phyloP scores from a whole-genome alignment of 192 early-diverging fungal species.

The Coemansia umbellata region DNA sequence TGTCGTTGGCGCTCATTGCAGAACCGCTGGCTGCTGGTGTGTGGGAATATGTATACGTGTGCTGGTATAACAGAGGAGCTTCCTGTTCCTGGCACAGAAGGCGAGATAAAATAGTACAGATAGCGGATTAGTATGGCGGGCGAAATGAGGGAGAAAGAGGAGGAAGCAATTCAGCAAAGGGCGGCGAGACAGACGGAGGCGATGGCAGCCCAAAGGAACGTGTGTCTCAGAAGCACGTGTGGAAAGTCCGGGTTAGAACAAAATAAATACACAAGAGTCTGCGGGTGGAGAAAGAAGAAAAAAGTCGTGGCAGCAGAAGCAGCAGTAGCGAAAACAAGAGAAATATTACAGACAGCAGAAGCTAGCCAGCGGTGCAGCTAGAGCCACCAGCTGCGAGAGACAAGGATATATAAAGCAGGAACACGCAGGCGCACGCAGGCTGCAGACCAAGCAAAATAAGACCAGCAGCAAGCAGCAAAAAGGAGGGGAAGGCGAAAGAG shows the following conservation, averaged over 20 bases:
- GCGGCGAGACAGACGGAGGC: not conserved
- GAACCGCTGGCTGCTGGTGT: not conserved
- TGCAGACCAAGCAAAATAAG: not conserved
- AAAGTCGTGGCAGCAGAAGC: not conserved
- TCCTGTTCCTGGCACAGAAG: not conserved
- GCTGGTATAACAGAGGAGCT: not conserved
- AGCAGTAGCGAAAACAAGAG: not conserved
- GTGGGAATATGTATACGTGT: not conserved
- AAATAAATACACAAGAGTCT: not conserved
- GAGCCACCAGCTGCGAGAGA: not conserved
- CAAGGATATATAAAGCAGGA: not conserved
- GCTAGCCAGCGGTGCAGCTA: not conserved
- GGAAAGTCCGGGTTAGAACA: conserved; percentile 1
- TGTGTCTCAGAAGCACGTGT: conserved; percentile 7
- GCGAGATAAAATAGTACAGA: not conserved
- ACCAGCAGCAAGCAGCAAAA: not conserved
- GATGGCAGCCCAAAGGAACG: not conserved
- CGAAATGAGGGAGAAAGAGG: conserved; percentile 1
- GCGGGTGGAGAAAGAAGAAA: not conserved
- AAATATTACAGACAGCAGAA: not conserved
- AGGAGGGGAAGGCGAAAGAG: not conserved
- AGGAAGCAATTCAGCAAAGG: not conserved
- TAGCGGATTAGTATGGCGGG: not conserved
- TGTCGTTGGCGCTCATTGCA: conserved; percentile 16
- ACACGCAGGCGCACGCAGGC: not conserved